phyloP scores from a whole-genome alignment of 306 rosid species.

The Urtica urens region DNA sequence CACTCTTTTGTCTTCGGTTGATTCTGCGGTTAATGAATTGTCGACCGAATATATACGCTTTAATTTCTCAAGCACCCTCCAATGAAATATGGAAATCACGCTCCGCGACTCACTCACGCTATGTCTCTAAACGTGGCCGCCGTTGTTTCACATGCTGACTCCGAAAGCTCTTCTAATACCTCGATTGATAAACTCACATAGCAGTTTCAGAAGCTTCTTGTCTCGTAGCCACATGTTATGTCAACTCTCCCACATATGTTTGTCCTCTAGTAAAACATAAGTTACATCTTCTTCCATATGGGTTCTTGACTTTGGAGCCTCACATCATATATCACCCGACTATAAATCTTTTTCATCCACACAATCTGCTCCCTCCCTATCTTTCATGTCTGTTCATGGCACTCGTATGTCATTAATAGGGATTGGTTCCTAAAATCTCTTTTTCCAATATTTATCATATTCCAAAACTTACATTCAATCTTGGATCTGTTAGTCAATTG shows the following conservation, averaged over 20 bases:
- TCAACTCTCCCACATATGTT: not conserved
- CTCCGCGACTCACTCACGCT: not conserved
- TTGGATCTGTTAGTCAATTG: not conserved
- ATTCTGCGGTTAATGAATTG: slow-evolving; percentile 3
- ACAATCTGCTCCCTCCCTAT: not conserved
- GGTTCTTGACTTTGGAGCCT: not conserved
- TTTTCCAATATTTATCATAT: not conserved
- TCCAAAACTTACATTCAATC: not conserved
- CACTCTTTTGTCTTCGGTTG: not conserved
- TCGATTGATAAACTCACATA: not conserved
- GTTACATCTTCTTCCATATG: not conserved
- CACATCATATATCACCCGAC: not conserved
- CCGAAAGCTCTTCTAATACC: not conserved
- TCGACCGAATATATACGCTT: slow-evolving; percentile 3
- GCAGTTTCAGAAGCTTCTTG: not conserved
- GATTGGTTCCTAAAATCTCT: not conserved
- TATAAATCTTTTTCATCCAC: not conserved
- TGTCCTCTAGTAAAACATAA: not conserved
- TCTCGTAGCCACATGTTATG: not conserved
- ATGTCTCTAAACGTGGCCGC: not conserved
- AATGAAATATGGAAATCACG: not conserved
- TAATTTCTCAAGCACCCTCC: too few relatives aligned
- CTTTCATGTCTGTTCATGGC: not conserved
- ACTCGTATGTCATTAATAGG: not conserved
- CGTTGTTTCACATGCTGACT: not conserved